Evolutionary conservation across 495 filamentous ascomycete species (phyloP).

Genomic region (Penicillium chermesinum): DNA sequence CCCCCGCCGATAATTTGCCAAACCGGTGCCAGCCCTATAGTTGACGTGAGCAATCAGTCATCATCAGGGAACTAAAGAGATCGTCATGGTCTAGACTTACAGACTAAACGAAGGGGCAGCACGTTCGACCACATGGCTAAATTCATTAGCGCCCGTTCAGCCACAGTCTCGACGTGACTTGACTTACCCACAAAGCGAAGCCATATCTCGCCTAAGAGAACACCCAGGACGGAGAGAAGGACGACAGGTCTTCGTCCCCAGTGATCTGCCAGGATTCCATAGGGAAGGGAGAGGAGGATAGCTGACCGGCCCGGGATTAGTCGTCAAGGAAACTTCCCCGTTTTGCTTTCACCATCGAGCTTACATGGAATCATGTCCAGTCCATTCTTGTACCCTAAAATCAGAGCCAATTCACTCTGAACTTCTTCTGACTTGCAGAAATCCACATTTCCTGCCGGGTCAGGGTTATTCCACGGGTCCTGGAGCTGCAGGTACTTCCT

Average conservation of each 20-base stretch:
- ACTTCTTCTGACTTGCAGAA: constrained; percentile 40
- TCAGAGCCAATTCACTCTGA: constrained; percentile 38
- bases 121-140: constrained; percentile 22
- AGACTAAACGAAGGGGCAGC: constrained; percentile 29
- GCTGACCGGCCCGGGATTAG: constrained; percentile 11
- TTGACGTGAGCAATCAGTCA: too few relatives aligned
- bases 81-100: too few relatives aligned
- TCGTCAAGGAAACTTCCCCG: too few relatives aligned
- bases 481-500: constrained; percentile 18
- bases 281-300: constrained; percentile 30
- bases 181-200: constrained; percentile 34
- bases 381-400: constrained; percentile 39
- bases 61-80: too few relatives aligned
- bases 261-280: constrained; percentile 33
- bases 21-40: constrained; percentile 15
- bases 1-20: constrained; percentile 29
- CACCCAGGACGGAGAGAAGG: constrained; percentile 29
- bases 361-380: constrained; percentile 34
- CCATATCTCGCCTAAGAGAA: constrained; percentile 29
- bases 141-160: background rate
- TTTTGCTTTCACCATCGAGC: background rate
- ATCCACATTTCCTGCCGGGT: background rate
- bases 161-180: background rate
- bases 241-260: constrained; percentile 43
- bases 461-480: background rate